Evolutionary conservation across 805 yeast species (phyloP).

Genomic region (Schwanniomyces polymorphus): DNA sequence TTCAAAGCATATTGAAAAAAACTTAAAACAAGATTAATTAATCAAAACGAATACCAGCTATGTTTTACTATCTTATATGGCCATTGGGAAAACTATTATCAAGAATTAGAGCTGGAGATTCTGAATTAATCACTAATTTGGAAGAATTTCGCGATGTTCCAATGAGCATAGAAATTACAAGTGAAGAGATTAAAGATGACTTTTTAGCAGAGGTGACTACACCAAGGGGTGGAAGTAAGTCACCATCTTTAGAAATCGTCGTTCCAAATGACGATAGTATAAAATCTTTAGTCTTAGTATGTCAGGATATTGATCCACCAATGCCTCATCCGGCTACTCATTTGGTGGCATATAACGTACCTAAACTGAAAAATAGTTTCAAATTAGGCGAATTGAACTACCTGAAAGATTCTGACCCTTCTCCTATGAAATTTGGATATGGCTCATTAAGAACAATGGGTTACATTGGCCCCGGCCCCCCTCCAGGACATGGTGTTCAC

Average conservation of each 20-base stretch:
- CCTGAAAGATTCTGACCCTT: neutral
- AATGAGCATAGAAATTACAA: slow-evolving; percentile 5
- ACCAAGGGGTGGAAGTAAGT: slow-evolving; percentile 5
- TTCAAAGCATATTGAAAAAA: too few relatives aligned
- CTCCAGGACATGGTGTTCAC: slow-evolving; percentile 13
- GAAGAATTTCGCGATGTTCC: slow-evolving; percentile 2
- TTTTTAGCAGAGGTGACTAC: neutral
- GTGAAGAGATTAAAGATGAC: slow-evolving; percentile 9
- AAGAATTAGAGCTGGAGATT: slow-evolving; percentile 7
- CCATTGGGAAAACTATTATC: slow-evolving; percentile 8
- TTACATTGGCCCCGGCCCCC: slow-evolving; percentile 12
- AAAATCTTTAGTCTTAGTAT: slow-evolving; percentile 9
- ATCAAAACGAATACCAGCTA: neutral
- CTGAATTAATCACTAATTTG: slow-evolving; percentile 3
- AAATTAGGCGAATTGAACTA: slow-evolving; percentile 4
- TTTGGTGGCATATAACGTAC: slow-evolving; percentile 10
- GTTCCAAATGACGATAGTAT: slow-evolving; percentile 1
- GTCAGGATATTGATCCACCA: slow-evolving; percentile 15
- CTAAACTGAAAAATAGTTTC: neutral
- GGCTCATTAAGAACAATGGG: slow-evolving; percentile 3
- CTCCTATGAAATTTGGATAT: slow-evolving; percentile 8
- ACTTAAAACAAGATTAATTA: too few relatives aligned
- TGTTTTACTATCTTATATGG: neutral
- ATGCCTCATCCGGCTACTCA: slow-evolving; percentile 10
- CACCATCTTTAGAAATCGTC: slow-evolving; percentile 8